Percentiles rank a stretch among this genome's conserved stretches.
phyloP scores from a whole-genome alignment of 257 asterid genomes.

The Schizonepeta tenuifolia region DNA sequence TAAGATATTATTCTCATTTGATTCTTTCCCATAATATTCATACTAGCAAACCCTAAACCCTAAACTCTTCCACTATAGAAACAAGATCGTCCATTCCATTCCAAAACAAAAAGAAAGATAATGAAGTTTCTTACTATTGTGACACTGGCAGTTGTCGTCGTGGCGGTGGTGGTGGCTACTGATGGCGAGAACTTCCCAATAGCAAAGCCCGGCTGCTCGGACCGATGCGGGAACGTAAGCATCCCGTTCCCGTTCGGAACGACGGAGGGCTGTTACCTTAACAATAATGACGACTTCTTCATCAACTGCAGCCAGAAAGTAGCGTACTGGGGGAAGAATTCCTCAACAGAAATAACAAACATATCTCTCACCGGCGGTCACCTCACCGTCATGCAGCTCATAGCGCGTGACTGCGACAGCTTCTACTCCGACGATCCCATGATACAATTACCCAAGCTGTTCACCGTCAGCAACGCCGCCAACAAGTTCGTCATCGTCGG shows the following conservation, averaged over 20 bases:
- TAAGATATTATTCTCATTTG: too few species aligned
- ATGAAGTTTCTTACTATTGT: too few species aligned
- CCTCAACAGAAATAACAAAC: background rate
- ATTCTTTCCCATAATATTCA: too few species aligned
- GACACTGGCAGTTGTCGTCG: background rate
- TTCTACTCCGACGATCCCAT: background rate
- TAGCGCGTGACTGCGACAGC: constrained; percentile 24
- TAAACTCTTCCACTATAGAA: too few species aligned
- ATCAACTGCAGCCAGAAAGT: background rate
- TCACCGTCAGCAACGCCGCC: background rate
- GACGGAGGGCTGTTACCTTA: background rate
- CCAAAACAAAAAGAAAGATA: too few species aligned
- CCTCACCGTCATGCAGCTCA: background rate
- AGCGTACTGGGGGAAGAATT: background rate
- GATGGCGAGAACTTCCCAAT: too few species aligned
- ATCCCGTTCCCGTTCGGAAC: background rate
- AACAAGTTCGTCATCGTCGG: constrained; percentile 38
- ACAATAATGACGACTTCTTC: background rate
- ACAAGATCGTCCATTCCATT: too few species aligned
- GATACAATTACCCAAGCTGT: accelerated
- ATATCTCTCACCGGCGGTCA: background rate
- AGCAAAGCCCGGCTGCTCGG: too few species aligned
- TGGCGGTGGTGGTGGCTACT: too few species aligned
- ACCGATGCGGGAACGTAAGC: too few species aligned
- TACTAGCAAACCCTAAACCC: too few species aligned